Percentiles rank a stretch among this genome's conserved stretches.
Evolutionary conservation across 192 early-diverging fungal genomes (phyloP).

Genomic region (Funneliformis geosporum): DNA sequence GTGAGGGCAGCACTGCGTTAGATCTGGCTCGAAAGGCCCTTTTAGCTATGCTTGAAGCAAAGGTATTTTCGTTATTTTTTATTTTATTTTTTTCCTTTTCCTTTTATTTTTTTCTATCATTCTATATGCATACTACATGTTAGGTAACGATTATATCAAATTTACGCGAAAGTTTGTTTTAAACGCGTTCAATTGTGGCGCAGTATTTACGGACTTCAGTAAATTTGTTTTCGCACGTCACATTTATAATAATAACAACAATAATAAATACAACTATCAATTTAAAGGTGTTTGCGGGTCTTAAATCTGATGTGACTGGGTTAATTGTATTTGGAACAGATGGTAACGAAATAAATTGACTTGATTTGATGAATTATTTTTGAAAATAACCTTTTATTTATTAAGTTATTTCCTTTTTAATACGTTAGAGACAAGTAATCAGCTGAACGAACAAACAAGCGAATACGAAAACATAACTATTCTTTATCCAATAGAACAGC

Average conservation of each 20-base stretch:
- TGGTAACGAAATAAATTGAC: conserved; percentile 38
- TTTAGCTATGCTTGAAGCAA: conserved; percentile 42
- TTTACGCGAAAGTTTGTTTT: neutral
- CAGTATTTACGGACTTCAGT: no score
- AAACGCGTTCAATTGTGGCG: neutral
- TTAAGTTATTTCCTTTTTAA: neutral
- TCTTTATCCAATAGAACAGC: conserved; percentile 37
- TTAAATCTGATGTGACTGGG: conserved; percentile 67
- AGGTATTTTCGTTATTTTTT: conserved; percentile 32
- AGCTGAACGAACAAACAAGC: conserved; percentile 44
- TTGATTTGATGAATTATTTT: neutral
- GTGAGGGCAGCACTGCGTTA: conserved; percentile 21
- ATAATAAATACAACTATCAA: neutral
- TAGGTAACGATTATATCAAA: neutral
- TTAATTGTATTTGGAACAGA: conserved; percentile 60
- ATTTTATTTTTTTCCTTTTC: no score
- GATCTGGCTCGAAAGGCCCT: conserved; percentile 40
- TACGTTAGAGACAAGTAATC: conserved; percentile 55
- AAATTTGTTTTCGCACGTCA: no score
- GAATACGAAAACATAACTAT: conserved; percentile 46
- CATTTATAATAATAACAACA: no score
- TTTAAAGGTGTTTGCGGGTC: conserved; percentile 57
- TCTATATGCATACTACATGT: no score
- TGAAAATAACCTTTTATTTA: neutral
- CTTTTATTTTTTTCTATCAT: no score